Evolutionary conservation across 148 eudicot species (phyloP).

Genomic region (Drosera capensis): DNA sequence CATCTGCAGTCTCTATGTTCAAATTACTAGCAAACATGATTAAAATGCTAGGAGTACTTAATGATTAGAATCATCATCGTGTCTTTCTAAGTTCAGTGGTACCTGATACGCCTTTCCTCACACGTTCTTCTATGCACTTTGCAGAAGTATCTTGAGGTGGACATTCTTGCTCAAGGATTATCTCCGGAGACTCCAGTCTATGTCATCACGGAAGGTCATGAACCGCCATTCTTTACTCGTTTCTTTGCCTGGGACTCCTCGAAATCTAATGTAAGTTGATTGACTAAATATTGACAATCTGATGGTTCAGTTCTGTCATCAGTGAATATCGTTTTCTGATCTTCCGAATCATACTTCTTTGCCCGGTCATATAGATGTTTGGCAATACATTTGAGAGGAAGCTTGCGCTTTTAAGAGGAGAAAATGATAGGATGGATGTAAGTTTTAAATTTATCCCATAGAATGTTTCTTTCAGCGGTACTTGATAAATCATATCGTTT

Average conservation of each 20-base stretch:
- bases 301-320: background rate
- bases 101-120: no score
- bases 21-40: no score
- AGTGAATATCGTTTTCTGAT: background rate
- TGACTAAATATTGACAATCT: background rate
- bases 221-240: slow-evolving; percentile 51
- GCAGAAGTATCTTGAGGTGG: slow-evolving; percentile 51
- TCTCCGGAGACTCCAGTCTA: slow-evolving; percentile 33
- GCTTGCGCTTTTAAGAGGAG: slow-evolving; percentile 38
- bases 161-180: slow-evolving; percentile 33
- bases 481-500: background rate
- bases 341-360: background rate
- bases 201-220: slow-evolving; percentile 42
- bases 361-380: slow-evolving; percentile 19
- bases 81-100: no score
- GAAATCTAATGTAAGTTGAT: slow-evolving; percentile 31
- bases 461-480: background rate
- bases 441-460: slow-evolving; percentile 3
- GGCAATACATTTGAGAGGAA: slow-evolving; percentile 51
- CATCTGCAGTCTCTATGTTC: background rate
- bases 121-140: slow-evolving; percentile 3
- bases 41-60: no score
- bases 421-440: slow-evolving; percentile 33
- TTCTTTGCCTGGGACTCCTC: slow-evolving; percentile 58
- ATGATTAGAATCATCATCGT: no score